Evolutionary conservation across 495 filamentous ascomycete genomes (phyloP).

Genomic region (Sordaria brevicollis): DNA sequence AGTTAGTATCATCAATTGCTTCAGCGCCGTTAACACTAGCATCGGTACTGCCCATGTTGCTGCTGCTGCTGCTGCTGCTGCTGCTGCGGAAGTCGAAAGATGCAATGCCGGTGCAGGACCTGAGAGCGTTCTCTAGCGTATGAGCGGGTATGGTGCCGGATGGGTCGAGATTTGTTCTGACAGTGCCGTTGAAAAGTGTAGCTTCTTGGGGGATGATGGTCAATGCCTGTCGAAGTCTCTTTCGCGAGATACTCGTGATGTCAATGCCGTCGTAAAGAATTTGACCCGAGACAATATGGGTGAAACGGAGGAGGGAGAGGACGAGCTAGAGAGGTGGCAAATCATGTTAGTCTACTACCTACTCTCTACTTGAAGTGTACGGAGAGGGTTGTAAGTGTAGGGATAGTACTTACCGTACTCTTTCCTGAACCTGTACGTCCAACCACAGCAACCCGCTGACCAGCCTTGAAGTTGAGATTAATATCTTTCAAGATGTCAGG

Average conservation of each 20-base stretch:
- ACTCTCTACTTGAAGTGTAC: background rate
- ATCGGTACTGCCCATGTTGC: too few relatives aligned
- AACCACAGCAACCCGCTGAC: slow-evolving; percentile 44
- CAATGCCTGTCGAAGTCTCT: slow-evolving; percentile 39
- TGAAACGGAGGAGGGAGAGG: slow-evolving; percentile 45
- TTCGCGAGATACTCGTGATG: slow-evolving; percentile 35
- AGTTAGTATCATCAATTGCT: slow-evolving; percentile 3
- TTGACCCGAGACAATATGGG: slow-evolving; percentile 35
- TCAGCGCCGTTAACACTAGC: background rate
- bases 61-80: slow-evolving; percentile 14
- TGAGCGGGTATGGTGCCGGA: slow-evolving; percentile 31
- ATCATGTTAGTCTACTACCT: slow-evolving; percentile 8
- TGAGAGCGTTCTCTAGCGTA: slow-evolving; percentile 30
- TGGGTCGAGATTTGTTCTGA: slow-evolving; percentile 40
- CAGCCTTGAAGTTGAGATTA: slow-evolving; percentile 39
- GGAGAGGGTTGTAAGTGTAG: too few relatives aligned
- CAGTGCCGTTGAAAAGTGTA: slow-evolving; percentile 42
- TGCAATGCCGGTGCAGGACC: slow-evolving; percentile 32
- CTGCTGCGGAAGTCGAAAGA: slow-evolving; percentile 31
- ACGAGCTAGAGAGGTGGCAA: slow-evolving; percentile 23
- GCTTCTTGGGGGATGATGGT: slow-evolving; percentile 50
- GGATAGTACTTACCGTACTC: slow-evolving; percentile 30
- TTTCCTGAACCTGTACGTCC: slow-evolving; percentile 53
- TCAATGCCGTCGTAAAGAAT: slow-evolving; percentile 46
- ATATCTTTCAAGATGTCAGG: slow-evolving; percentile 42